Evolutionary conservation across 2,329 filamentous ascomycete species (phyloP).

Genomic region (Beauveria sp.): DNA sequence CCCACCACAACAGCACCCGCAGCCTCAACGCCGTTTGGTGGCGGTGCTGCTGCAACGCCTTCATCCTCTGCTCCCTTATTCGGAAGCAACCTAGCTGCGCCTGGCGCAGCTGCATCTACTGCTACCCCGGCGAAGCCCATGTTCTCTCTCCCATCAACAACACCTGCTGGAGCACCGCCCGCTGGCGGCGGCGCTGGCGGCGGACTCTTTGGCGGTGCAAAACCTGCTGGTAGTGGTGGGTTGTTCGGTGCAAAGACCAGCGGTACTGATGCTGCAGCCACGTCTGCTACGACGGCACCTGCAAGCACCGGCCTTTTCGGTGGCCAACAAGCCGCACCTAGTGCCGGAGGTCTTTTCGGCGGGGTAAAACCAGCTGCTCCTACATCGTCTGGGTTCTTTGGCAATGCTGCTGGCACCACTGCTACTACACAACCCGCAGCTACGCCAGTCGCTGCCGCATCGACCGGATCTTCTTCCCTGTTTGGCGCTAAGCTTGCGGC

Average conservation of each 20-base stretch:
- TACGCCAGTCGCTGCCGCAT: slow-evolving; percentile 16
- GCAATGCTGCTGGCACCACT: slow-evolving; percentile 21
- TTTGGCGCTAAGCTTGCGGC: slow-evolving; percentile 19
- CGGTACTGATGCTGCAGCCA: slow-evolving; percentile 13
- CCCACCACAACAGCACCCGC: slow-evolving; percentile 18
- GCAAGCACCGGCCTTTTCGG: slow-evolving; percentile 15
- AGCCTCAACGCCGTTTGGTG: slow-evolving; percentile 24
- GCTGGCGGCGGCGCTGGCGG: slow-evolving; percentile 24
- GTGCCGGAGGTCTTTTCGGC: slow-evolving; percentile 20
- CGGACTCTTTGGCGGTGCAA: slow-evolving; percentile 24
- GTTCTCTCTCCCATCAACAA: slow-evolving; percentile 43
- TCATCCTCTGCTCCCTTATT: slow-evolving; percentile 16
- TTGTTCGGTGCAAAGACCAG: slow-evolving; percentile 14
- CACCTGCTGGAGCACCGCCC: slow-evolving; percentile 48
- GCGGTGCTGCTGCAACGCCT: slow-evolving; percentile 14
- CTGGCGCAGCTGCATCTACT: slow-evolving; percentile 22
- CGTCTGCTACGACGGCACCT: slow-evolving; percentile 9
- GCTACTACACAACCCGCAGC: slow-evolving; percentile 20
- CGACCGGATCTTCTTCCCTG: slow-evolving; percentile 11
- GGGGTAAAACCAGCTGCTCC: slow-evolving; percentile 18
- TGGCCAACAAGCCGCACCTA: slow-evolving; percentile 10
- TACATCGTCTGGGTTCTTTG: slow-evolving; percentile 22
- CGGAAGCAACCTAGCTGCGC: slow-evolving; percentile 22
- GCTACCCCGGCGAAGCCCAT: slow-evolving; percentile 38
- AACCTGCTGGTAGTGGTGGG: slow-evolving; percentile 7